Percentiles rank a stretch among this genome's conserved stretches.
phyloP scores from a whole-genome alignment of 1,284 basidiomycete genomes.

The Schizophyllum amplum region DNA sequence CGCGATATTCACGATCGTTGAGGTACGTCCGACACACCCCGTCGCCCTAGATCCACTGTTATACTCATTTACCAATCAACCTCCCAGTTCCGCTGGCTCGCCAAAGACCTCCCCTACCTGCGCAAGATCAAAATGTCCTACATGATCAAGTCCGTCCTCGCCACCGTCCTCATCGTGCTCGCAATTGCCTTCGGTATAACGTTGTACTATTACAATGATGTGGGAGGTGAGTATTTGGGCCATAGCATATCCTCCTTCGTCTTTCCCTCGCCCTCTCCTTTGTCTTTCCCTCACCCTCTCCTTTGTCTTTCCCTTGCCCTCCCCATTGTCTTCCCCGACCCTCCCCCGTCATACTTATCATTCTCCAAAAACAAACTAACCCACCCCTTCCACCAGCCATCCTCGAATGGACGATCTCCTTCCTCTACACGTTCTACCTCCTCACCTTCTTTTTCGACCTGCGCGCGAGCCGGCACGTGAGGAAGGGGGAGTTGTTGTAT shows the following conservation, averaged over 20 bases:
- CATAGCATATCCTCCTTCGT: background rate
- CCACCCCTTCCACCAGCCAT: slow-evolving; percentile 30
- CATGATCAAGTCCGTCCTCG: slow-evolving; percentile 51
- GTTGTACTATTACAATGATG: slow-evolving; percentile 36
- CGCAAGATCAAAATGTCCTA: slow-evolving; percentile 49
- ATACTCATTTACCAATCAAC: background rate
- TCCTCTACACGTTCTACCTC: slow-evolving; percentile 65
- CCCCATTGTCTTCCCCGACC: background rate
- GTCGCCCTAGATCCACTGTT: background rate
- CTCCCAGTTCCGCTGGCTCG: slow-evolving; percentile 46
- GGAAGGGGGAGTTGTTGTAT: slow-evolving; percentile 19
- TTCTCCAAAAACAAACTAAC: background rate
- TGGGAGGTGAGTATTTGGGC: slow-evolving; percentile 36
- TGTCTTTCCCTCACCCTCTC: background rate
- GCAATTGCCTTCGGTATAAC: slow-evolving; percentile 54
- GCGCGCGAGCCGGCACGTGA: slow-evolving; percentile 40
- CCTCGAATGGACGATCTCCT: slow-evolving; percentile 65
- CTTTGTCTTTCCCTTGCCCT: background rate
- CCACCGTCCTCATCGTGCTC: slow-evolving; percentile 43
- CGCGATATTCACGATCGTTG: slow-evolving; percentile 63
- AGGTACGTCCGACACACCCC: slow-evolving; percentile 35
- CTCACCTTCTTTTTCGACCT: slow-evolving; percentile 63
- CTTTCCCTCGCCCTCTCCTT: background rate
- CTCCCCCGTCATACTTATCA: background rate
- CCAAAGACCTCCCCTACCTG: slow-evolving; percentile 41